These are phyloP conservation scores for Fusarium nelsonii DNA, from an alignment of 2,329 filamentous ascomycete genomes.

Conservation along the genomic window DNA sequence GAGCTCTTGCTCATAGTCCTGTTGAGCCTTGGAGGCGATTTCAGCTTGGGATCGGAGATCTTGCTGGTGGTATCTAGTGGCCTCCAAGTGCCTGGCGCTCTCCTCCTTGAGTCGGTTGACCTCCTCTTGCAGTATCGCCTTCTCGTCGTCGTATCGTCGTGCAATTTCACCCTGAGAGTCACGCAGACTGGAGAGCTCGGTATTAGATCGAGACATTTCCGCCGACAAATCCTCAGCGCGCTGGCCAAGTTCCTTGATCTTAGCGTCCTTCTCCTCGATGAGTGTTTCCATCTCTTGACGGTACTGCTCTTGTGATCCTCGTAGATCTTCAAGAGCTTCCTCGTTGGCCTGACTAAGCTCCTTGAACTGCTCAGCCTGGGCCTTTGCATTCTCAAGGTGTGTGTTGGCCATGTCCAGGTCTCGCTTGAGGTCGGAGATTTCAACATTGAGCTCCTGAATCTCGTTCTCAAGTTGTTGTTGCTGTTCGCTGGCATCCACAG, in stretches of 20 bases:
- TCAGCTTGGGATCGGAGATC: conserved; percentile 93
- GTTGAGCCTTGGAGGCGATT: conserved; percentile 91
- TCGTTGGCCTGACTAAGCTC: conserved; percentile 88
- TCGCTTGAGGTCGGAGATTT: conserved; percentile 87
- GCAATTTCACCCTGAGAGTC: conserved; percentile 82
- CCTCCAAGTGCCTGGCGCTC: conserved; percentile 81
- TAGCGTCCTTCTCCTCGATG: conserved; percentile 81
- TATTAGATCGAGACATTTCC: conserved; percentile 85
- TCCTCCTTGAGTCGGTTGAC: conserved; percentile 86
- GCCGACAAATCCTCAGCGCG: conserved; percentile 84
- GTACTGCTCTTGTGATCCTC: conserved; percentile 85
- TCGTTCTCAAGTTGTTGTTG: conserved; percentile 68
- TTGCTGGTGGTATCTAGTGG: conserved; percentile 87
- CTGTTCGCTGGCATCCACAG: conserved; percentile 57
- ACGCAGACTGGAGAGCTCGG: conserved; percentile 82
- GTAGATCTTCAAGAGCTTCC: conserved; percentile 84
- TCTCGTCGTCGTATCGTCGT: conserved; percentile 83
- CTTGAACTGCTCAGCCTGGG: conserved; percentile 88
- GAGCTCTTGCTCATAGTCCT: conserved; percentile 94
- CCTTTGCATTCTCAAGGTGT: conserved; percentile 84
- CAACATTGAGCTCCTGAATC: conserved; percentile 83
- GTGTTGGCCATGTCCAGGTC: conserved; percentile 84
- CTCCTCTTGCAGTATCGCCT: conserved; percentile 80
- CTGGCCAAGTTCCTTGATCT: conserved; percentile 84
- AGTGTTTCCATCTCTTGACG: conserved; percentile 85